Conservation (phyloP, 179 eudicot species). For the Pouteria campechiana region DNA sequence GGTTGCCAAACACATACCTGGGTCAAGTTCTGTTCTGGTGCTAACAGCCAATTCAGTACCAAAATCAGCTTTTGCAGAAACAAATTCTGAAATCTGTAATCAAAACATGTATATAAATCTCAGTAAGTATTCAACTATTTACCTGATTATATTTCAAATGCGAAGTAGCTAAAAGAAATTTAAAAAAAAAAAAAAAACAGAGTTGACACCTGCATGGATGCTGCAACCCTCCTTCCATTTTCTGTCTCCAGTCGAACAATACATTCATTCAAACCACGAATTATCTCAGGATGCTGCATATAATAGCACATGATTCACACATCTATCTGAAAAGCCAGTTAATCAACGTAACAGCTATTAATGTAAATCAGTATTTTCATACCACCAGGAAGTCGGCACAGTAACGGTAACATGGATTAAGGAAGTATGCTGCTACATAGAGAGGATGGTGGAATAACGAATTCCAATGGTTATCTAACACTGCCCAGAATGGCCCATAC, state of each 20-base stretch:
- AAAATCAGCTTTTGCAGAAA: slow-evolving; percentile 94
- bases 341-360: background rate
- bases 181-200: background rate
- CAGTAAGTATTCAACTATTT: too few relatives aligned
- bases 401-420: slow-evolving; percentile 78
- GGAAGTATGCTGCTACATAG: slow-evolving; percentile 78
- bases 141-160: too few relatives aligned
- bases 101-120: slow-evolving; percentile 3
- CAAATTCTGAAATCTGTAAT: slow-evolving; percentile 75
- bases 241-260: slow-evolving; percentile 74
- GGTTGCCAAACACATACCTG: too few relatives aligned
- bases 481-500: slow-evolving; percentile 74
- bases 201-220: slow-evolving; percentile 74
- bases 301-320: slow-evolving; percentile 10
- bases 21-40: slow-evolving; percentile 86
- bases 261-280: slow-evolving; percentile 86
- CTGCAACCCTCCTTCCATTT: slow-evolving; percentile 61
- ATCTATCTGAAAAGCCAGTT: slow-evolving; percentile 3
- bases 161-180: slow-evolving; percentile 1
- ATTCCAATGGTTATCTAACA: slow-evolving; percentile 68
- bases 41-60: slow-evolving; percentile 92
- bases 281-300: slow-evolving; percentile 74
- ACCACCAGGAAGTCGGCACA: slow-evolving; percentile 72
- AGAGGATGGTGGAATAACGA: slow-evolving; percentile 60
- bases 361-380: slow-evolving; percentile 13